Evolutionary conservation across 2,329 filamentous ascomycete genomes (phyloP).

Genomic region (Sarocladiaceae sp.): DNA sequence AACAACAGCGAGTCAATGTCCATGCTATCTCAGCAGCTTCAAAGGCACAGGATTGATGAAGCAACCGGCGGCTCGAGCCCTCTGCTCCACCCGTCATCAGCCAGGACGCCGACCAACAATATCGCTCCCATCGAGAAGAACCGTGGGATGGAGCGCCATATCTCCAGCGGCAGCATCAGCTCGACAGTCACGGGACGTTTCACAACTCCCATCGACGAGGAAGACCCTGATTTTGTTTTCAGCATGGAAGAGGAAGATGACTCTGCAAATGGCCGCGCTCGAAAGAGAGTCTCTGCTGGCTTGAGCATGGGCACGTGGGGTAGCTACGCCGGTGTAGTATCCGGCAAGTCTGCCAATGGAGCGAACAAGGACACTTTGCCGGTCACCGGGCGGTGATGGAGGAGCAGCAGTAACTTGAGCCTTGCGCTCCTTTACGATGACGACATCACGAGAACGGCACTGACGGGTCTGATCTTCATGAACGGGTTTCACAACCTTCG

Average conservation of each 20-base stretch:
- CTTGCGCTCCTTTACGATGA: background rate
- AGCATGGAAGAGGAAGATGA: conserved; percentile 58
- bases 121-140: conserved; percentile 33
- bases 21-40: conserved; percentile 55
- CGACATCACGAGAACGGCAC: background rate
- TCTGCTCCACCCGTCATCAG: conserved; percentile 43
- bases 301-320: conserved; percentile 31
- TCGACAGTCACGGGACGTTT: conserved; percentile 50
- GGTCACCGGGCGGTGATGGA: conserved; percentile 25
- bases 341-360: conserved; percentile 23
- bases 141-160: conserved; percentile 48
- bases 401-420: conserved; percentile 9
- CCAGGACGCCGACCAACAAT: conserved; percentile 33
- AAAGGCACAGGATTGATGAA: conserved; percentile 50
- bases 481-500: too few species aligned
- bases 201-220: conserved; percentile 57
- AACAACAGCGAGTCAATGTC: conserved; percentile 48
- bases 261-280: conserved; percentile 34
- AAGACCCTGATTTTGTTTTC: conserved; percentile 55
- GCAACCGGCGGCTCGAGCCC: conserved; percentile 36
- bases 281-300: conserved; percentile 44
- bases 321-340: conserved; percentile 34
- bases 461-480: background rate
- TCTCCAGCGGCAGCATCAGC: conserved; percentile 53
- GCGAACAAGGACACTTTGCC: conserved; percentile 21